phyloP scores from a whole-genome alignment of 2,329 filamentous ascomycete genomes.

The Venturiaceae sp. region DNA sequence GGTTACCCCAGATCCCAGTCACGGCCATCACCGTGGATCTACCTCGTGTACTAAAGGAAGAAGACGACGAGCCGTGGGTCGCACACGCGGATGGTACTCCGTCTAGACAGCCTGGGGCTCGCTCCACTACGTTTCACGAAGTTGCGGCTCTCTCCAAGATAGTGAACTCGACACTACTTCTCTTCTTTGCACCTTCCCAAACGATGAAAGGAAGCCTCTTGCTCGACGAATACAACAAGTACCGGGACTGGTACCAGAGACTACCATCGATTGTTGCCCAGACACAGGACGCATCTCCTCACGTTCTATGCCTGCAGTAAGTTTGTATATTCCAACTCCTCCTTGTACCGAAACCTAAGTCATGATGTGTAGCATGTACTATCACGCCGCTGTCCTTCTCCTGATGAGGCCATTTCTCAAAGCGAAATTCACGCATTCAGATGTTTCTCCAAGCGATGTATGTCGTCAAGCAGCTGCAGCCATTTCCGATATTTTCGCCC shows the following conservation, averaged over 20 bases:
- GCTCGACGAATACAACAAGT: slow-evolving; percentile 48
- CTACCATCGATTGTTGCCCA: slow-evolving; percentile 56
- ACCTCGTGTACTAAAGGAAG: slow-evolving; percentile 22
- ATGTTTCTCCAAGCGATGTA: slow-evolving; percentile 54
- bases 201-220: slow-evolving; percentile 50
- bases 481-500: slow-evolving; percentile 30
- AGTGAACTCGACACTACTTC: slow-evolving; percentile 60
- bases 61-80: slow-evolving; percentile 18
- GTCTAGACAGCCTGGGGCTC: slow-evolving; percentile 28
- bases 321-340: background rate
- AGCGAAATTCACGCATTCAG: slow-evolving; percentile 45
- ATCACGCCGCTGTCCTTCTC: slow-evolving; percentile 60
- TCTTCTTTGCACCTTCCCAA: slow-evolving; percentile 64
- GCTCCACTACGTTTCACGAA: slow-evolving; percentile 45
- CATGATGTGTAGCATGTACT: slow-evolving; percentile 43
- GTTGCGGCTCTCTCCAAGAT: slow-evolving; percentile 57
- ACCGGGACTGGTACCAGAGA: slow-evolving; percentile 60
- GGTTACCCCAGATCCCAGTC: slow-evolving; percentile 37
- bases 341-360: slow-evolving; percentile 3
- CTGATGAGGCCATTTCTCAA: slow-evolving; percentile 67
- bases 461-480: slow-evolving; percentile 43
- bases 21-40: slow-evolving; percentile 39
- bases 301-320: slow-evolving; percentile 58
- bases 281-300: slow-evolving; percentile 58
- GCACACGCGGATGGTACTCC: slow-evolving; percentile 21